Conservation (phyloP, 2,329 filamentous ascomycete species). For the Fusarium hostae region DNA sequence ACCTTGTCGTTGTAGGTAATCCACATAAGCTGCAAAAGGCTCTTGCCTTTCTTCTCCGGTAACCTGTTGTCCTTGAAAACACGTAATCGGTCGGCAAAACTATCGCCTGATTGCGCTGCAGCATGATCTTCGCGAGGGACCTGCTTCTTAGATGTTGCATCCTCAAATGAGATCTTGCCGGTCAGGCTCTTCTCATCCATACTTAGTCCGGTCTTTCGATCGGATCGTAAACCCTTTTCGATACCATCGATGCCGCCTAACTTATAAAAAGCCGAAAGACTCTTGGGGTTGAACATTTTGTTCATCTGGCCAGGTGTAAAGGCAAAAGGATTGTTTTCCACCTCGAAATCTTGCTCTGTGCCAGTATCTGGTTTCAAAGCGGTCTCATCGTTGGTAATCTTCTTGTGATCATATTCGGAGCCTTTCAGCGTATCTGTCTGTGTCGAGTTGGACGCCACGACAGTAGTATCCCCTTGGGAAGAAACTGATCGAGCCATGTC, state of each 20-base stretch:
- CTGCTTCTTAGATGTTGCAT: slow-evolving; percentile 63
- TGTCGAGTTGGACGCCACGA: slow-evolving; percentile 59
- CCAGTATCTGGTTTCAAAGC: slow-evolving; percentile 81
- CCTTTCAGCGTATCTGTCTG: slow-evolving; percentile 54
- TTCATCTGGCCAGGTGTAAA: slow-evolving; percentile 85
- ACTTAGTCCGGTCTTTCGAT: slow-evolving; percentile 79
- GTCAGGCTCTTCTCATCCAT: slow-evolving; percentile 76
- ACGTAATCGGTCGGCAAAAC: slow-evolving; percentile 72
- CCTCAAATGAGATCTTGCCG: slow-evolving; percentile 76
- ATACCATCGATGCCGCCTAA: slow-evolving; percentile 82
- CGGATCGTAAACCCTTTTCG: slow-evolving; percentile 80
- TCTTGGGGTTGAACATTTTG: slow-evolving; percentile 92
- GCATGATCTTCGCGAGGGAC: slow-evolving; percentile 44
- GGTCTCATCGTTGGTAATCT: slow-evolving; percentile 71
- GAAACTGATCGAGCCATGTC: slow-evolving; percentile 69
- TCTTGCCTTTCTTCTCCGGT: slow-evolving; percentile 80
- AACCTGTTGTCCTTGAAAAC: slow-evolving; percentile 78
- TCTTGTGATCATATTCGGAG: slow-evolving; percentile 58
- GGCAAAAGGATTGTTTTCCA: slow-evolving; percentile 85
- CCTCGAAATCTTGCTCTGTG: slow-evolving; percentile 78
- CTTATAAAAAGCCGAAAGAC: slow-evolving; percentile 80
- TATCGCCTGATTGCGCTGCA: slow-evolving; percentile 12
- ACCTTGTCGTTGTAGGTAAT: slow-evolving; percentile 89
- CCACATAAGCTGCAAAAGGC: slow-evolving; percentile 78
- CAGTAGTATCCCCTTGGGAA: slow-evolving; percentile 72